These are phyloP conservation scores for Camelina laxa DNA, from an alignment of 345 rosid species.

Conservation along the genomic window DNA sequence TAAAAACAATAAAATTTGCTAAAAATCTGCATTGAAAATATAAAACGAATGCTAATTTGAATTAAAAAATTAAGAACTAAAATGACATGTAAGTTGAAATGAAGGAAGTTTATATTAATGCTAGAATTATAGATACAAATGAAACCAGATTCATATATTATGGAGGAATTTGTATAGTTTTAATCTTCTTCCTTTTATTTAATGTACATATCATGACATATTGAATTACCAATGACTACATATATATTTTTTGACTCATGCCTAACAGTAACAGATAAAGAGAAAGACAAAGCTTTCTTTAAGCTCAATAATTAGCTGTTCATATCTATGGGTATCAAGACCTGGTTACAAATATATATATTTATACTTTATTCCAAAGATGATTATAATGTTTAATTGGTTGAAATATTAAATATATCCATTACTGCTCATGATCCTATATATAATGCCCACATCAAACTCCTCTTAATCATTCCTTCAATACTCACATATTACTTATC, in stretches of 20 bases:
- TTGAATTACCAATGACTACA: slow-evolving; percentile 15
- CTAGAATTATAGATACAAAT: not conserved
- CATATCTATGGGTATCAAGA: slow-evolving; percentile 34
- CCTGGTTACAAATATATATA: slow-evolving; percentile 21
- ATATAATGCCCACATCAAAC: slow-evolving; percentile 25
- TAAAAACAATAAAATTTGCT: too few relatives aligned
- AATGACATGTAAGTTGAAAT: too few relatives aligned
- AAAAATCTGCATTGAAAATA: too few relatives aligned
- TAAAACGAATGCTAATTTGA: too few relatives aligned
- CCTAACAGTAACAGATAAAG: not conserved
- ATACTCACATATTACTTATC: slow-evolving; percentile 7
- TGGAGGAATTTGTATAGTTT: not conserved
- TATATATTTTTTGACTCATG: slow-evolving; percentile 10
- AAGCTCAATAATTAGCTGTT: slow-evolving; percentile 38
- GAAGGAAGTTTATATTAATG: not conserved
- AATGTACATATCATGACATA: not conserved
- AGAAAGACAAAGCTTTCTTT: slow-evolving; percentile 9
- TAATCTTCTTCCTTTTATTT: not conserved
- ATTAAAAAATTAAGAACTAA: too few relatives aligned
- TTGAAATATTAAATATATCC: slow-evolving; percentile 32
- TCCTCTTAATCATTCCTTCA: slow-evolving; percentile 33
- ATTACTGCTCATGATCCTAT: slow-evolving; percentile 43
- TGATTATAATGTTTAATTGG: slow-evolving; percentile 28
- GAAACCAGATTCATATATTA: slow-evolving; percentile 11
- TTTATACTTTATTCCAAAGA: slow-evolving; percentile 10